Evolutionary conservation across 495 filamentous ascomycete genomes (phyloP).

Genomic region (Hypoxylon crocopeplum): DNA sequence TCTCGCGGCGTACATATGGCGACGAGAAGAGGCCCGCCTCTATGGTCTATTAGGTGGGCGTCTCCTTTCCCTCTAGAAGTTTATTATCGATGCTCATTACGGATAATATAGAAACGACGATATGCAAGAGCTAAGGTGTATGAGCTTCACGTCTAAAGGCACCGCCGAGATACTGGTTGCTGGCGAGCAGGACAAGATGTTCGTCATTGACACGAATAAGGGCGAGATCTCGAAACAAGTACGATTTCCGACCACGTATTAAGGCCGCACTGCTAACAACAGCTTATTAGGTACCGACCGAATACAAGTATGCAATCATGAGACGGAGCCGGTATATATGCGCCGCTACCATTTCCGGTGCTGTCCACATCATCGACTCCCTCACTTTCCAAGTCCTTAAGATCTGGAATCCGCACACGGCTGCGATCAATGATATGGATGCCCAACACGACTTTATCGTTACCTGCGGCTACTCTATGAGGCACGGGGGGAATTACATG

Average conservation of each 20-base stretch:
- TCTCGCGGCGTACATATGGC: slow-evolving; percentile 85
- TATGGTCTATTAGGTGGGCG: slow-evolving; percentile 81
- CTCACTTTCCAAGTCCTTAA: slow-evolving; percentile 77
- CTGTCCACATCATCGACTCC: slow-evolving; percentile 84
- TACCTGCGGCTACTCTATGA: slow-evolving; percentile 90
- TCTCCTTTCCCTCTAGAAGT: not conserved
- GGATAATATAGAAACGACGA: slow-evolving; percentile 62
- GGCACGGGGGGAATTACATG: slow-evolving; percentile 63
- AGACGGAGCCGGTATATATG: slow-evolving; percentile 89
- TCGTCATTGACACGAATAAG: slow-evolving; percentile 87
- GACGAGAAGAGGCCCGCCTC: slow-evolving; percentile 74
- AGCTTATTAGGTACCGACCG: slow-evolving; percentile 64
- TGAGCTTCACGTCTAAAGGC: slow-evolving; percentile 89
- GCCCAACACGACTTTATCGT: slow-evolving; percentile 88
- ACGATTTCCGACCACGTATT: slow-evolving; percentile 8
- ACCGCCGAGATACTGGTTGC: slow-evolving; percentile 83
- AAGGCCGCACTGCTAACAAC: slow-evolving; percentile 21
- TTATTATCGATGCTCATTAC: slow-evolving; percentile 8
- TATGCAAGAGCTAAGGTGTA: slow-evolving; percentile 85
- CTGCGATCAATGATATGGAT: slow-evolving; percentile 92
- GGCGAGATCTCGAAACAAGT: slow-evolving; percentile 77
- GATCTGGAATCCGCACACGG: slow-evolving; percentile 84
- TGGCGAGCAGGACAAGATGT: slow-evolving; percentile 85
- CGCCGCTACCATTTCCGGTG: slow-evolving; percentile 83
- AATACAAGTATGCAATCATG: slow-evolving; percentile 86